Percentiles rank a stretch among this genome's conserved stretches.
Conservation (phyloP, 1,284 basidiomycete species). For the Ganoderma resinaceum region DNA sequence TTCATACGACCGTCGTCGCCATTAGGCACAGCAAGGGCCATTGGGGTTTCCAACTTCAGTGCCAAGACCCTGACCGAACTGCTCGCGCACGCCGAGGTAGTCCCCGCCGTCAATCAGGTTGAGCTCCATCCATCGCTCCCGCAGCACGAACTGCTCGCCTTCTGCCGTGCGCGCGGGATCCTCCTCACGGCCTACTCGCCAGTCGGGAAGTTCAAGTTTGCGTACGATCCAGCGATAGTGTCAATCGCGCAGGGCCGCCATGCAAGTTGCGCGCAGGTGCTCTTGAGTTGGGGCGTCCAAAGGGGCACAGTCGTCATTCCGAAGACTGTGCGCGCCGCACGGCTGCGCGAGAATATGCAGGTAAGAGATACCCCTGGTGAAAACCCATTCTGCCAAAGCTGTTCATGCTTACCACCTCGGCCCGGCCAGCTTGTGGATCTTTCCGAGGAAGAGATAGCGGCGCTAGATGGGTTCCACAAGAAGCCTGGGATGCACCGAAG, state of each 20-base stretch:
- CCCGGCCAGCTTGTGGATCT: constrained; percentile 45
- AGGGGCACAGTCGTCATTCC: constrained; percentile 50
- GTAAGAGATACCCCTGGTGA: constrained; percentile 33
- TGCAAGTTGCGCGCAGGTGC: constrained; percentile 55
- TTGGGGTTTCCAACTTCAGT: constrained; percentile 73
- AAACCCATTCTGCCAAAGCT: background rate
- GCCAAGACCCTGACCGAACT: constrained; percentile 52
- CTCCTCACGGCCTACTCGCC: constrained; percentile 68
- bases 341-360: constrained; percentile 54
- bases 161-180: constrained; percentile 56
- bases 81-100: constrained; percentile 44
- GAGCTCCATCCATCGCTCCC: constrained; percentile 55
- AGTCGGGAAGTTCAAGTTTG: constrained; percentile 44
- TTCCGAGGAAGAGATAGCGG: constrained; percentile 45
- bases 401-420: background rate
- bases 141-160: constrained; percentile 51
- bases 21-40: constrained; percentile 50
- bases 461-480: constrained; percentile 47
- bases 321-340: constrained; percentile 52
- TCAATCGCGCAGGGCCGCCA: constrained; percentile 53
- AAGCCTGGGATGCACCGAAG: constrained; percentile 53
- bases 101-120: constrained; percentile 61
- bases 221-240: constrained; percentile 40
- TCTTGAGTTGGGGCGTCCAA: constrained; percentile 57
- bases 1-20: constrained; percentile 47